Percentiles rank a stretch among this genome's conserved stretches.
Conservation (phyloP, 2,329 filamentous ascomycete species). For the Ophiosphaerella korrae region DNA sequence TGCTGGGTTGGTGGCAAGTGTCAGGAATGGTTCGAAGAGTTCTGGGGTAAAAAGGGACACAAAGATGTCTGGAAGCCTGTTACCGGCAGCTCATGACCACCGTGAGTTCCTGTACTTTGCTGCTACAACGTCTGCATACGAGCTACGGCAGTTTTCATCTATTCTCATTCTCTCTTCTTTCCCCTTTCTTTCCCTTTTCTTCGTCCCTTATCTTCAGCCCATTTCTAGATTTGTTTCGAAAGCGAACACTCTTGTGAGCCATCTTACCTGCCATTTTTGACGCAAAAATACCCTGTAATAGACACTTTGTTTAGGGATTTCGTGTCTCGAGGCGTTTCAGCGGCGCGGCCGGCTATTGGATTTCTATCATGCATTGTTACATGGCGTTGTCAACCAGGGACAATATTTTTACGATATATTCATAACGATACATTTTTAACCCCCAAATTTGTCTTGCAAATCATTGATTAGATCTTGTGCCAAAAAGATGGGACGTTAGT, state of each 20-base stretch:
- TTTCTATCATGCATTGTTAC: too few species aligned
- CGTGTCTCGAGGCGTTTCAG: background rate
- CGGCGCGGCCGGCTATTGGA: too few species aligned
- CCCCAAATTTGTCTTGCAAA: too few species aligned
- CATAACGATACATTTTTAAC: too few species aligned
- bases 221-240: background rate
- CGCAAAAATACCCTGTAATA: slow-evolving; percentile 2
- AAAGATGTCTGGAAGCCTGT: slow-evolving; percentile 28
- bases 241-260: background rate
- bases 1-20: slow-evolving; percentile 48
- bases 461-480: too few species aligned
- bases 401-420: too few species aligned
- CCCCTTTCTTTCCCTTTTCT: background rate
- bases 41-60: slow-evolving; percentile 39
- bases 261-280: background rate
- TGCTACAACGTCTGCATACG: too few species aligned
- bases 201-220: too few species aligned
- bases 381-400: too few species aligned
- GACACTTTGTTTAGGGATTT: background rate
- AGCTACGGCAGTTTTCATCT: background rate
- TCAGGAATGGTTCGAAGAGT: slow-evolving; percentile 42
- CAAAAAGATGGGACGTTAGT: too few species aligned
- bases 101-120: background rate
- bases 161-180: background rate
- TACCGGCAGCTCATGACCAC: background rate